Conservation (phyloP, 208 protist species). For the Leishmania martiniquensis region DNA sequence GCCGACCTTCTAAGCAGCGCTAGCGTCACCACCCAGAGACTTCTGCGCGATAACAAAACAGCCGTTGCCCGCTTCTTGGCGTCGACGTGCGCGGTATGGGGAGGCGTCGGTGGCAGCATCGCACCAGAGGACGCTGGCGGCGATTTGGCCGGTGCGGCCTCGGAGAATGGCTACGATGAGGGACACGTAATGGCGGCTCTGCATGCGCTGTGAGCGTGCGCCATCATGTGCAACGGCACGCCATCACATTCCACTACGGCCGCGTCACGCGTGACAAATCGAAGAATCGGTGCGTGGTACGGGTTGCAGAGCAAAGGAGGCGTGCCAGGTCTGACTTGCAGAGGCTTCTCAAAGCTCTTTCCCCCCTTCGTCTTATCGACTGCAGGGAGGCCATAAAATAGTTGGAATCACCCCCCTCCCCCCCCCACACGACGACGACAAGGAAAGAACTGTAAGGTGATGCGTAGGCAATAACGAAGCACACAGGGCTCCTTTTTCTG, state of each 20-base stretch:
- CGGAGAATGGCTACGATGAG: conserved; percentile 6
- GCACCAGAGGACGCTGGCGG: not conserved
- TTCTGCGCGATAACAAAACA: conserved; percentile 41
- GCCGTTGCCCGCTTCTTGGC: conserved; percentile 41
- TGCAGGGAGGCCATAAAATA: not conserved
- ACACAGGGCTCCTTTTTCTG: not conserved
- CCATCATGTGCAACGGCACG: not conserved
- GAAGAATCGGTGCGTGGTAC: not conserved
- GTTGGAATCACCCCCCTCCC: no score
- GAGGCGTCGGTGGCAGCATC: not conserved
- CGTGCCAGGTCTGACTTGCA: not conserved
- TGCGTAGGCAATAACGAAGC: not conserved
- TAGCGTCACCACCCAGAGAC: conserved; percentile 4
- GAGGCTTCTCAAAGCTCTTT: not conserved
- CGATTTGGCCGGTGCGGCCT: not conserved
- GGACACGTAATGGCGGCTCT: not conserved
- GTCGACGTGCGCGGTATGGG: conserved; percentile 1
- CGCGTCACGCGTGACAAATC: not conserved
- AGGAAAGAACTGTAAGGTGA: not conserved
- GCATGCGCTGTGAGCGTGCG: not conserved
- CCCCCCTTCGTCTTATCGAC: not conserved
- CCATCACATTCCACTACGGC: not conserved
- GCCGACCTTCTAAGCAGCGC: not conserved
- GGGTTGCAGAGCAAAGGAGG: not conserved
- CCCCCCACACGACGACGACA: not conserved